Conservation (phyloP, 2,329 filamentous ascomycete species). For the Phyllosticta citriasiana region DNA sequence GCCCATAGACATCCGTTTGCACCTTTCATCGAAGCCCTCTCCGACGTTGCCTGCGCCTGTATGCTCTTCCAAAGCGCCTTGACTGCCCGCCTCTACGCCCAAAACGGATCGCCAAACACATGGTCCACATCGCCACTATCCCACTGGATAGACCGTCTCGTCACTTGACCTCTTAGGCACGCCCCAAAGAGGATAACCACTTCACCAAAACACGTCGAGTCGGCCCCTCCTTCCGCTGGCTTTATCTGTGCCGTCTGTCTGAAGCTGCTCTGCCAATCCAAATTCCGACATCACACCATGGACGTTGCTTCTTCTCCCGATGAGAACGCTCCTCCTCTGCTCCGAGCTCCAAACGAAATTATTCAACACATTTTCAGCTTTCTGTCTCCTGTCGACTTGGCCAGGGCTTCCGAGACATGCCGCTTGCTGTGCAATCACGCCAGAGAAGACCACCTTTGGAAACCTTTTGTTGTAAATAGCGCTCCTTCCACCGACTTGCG, state of each 20-base stretch:
- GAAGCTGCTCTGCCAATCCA: not conserved
- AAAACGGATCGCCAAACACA: not conserved
- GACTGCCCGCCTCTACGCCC: not conserved
- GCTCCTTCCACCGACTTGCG: constrained; percentile 38
- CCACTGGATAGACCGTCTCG: not conserved
- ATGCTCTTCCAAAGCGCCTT: not conserved
- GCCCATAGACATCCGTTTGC: not conserved
- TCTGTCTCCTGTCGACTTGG: constrained; percentile 56
- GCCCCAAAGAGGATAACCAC: not conserved
- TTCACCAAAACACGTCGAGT: not conserved
- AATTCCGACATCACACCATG: not conserved
- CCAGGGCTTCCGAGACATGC: constrained; percentile 50
- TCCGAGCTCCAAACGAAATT: constrained; percentile 62
- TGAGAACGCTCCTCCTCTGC: constrained; percentile 27
- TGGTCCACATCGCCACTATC: not conserved
- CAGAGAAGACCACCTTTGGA: constrained; percentile 62
- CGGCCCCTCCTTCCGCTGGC: not conserved
- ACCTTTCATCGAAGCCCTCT: not conserved
- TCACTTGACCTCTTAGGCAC: not conserved
- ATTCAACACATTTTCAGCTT: constrained; percentile 60
- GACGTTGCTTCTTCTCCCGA: not conserved
- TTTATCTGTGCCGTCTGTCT: not conserved
- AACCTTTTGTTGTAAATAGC: constrained; percentile 56
- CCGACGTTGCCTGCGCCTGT: not conserved
- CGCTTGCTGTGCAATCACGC: constrained; percentile 49